Evolutionary conservation across 148 eudicot species (phyloP).

Genomic region (Rhododendron vialii): DNA sequence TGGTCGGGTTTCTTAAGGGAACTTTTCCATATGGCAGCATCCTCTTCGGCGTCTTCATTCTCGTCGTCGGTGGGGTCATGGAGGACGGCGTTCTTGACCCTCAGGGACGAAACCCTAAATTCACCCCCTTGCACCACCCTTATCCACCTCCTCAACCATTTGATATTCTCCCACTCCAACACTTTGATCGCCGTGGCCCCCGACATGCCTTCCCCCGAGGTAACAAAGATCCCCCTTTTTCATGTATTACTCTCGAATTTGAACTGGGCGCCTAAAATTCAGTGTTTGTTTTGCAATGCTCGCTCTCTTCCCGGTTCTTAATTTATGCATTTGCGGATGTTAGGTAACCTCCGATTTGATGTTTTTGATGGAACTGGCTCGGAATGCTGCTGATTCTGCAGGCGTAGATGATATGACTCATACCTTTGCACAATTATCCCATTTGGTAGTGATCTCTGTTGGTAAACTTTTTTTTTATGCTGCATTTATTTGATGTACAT

Average conservation of each 20-base stretch:
- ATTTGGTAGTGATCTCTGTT: constrained; percentile 37
- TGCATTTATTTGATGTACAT: constrained; percentile 1
- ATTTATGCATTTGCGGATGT: not conserved
- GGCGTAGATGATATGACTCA: constrained; percentile 31
- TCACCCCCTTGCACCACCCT: constrained; percentile 1
- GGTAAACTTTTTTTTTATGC: not conserved
- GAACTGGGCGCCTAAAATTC: not conserved
- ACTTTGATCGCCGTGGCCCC: constrained; percentile 48
- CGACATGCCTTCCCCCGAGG: constrained; percentile 65
- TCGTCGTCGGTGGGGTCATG: constrained; percentile 44
- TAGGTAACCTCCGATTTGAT: constrained; percentile 68
- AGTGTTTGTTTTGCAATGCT: not conserved
- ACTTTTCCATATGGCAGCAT: constrained; percentile 3
- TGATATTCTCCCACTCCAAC: constrained; percentile 52
- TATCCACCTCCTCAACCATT: constrained; percentile 29
- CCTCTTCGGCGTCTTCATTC: constrained; percentile 9
- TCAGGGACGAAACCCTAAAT: constrained; percentile 69
- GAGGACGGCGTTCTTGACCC: constrained; percentile 83
- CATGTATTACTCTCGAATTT: not conserved
- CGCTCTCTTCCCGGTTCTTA: not conserved
- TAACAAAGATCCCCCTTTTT: constrained; percentile 7
- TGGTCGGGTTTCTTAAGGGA: not conserved
- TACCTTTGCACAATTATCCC: constrained; percentile 37
- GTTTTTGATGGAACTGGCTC: constrained; percentile 54
- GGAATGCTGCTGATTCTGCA: constrained; percentile 21